Evolutionary conservation across 208 protist genomes (phyloP).

Genomic region (Angomonas deanei): DNA sequence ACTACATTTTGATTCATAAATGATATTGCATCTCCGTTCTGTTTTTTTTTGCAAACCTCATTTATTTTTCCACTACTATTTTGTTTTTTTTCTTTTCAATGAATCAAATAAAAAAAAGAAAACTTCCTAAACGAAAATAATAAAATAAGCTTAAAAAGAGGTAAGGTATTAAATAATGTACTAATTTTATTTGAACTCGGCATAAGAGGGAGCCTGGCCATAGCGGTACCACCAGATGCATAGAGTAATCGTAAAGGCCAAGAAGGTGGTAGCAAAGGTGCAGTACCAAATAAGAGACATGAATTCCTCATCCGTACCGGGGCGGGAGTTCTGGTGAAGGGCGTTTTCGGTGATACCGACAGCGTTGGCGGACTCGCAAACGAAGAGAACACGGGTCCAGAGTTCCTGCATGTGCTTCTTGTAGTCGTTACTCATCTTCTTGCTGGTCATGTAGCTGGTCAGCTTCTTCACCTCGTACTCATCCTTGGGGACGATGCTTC

Average conservation of each 20-base stretch:
- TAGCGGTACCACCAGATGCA: slow-evolving; percentile 83
- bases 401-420: slow-evolving; percentile 87
- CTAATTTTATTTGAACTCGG: slow-evolving; percentile 65
- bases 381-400: slow-evolving; percentile 78
- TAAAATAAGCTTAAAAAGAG: no score
- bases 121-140: no score
- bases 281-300: slow-evolving; percentile 87
- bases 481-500: slow-evolving; percentile 88
- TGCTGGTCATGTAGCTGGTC: slow-evolving; percentile 88
- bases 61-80: no score
- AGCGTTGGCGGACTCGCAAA: slow-evolving; percentile 78
- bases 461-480: slow-evolving; percentile 86
- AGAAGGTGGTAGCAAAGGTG: slow-evolving; percentile 51
- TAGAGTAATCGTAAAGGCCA: slow-evolving; percentile 60
- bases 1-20: no score
- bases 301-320: slow-evolving; percentile 87
- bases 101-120: background rate
- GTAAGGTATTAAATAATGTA: no score
- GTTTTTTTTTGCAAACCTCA: no score
- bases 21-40: no score
- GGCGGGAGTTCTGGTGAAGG: slow-evolving; percentile 70
- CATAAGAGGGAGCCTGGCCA: slow-evolving; percentile 77
- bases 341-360: slow-evolving; percentile 75
- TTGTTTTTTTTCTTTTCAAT: background rate
- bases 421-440: slow-evolving; percentile 89